Evolutionary conservation across 495 filamentous ascomycete genomes (phyloP), one percentile per base, ranked within the genome.

Genomic region (Jackrogersella multiformis): DNA sequence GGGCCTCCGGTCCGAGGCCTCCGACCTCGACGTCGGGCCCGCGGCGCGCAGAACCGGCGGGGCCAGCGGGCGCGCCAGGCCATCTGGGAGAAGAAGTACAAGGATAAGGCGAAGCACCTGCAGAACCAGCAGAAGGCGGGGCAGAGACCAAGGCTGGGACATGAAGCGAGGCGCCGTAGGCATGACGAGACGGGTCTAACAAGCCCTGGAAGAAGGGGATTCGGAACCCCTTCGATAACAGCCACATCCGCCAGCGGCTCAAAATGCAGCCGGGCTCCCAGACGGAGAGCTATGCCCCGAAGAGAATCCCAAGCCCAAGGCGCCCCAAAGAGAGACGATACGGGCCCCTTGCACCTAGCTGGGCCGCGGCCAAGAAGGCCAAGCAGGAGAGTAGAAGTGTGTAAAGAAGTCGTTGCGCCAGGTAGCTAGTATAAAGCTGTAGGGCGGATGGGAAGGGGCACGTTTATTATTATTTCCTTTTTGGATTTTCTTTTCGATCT

Each of bases 41-140:
- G 42, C 69, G 26, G 26, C 3, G 45, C 78, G 81, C 41, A 94
- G 77, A 98, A 99, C 76, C 84, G 95, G 24, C 87, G 90, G 72
- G 95, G 95, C 9, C 95, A 99, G 75, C 88, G 89, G 56, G 94
- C 92, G 6, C 87, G 95, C 10, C 90, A 92, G 35, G 86, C 88
- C 7, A 83, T 97, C 49, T 93, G 90, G 90, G 94, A 97, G 81
- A 94, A 96, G 81, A 97, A 97, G 74, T 97, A 83, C 71, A 92
- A 92, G 1, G 76, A 81, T 1, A 81, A 84, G 32, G 93, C 93
- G 12, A 92, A 92, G 36, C 93, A 97, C 73, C 64, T 94, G 1
- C 81, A 84, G 56, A 80, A 82, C 48, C 73, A 78, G 26, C 67
- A 79, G 32, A 77, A 77, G 51, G 55, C 48, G 15, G 10, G 62